Evolutionary conservation across 106 monocot genomes (phyloP).

Genomic region (Phalaenopsis aphrodite): DNA sequence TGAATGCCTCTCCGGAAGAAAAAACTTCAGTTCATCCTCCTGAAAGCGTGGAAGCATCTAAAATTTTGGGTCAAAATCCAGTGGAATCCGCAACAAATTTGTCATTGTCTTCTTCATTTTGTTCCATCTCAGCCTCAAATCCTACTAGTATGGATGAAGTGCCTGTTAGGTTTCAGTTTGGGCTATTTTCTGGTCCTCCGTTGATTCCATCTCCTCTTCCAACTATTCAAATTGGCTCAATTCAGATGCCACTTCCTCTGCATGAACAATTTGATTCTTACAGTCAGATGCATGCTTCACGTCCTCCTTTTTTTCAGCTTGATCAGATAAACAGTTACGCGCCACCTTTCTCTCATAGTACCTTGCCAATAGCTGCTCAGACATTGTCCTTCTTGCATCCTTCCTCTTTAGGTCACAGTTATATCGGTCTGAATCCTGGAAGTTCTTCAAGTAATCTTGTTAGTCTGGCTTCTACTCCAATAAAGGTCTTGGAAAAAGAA

Average conservation of each 20-base stretch:
- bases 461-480: constrained; percentile 19
- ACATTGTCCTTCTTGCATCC: constrained; percentile 46
- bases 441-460: constrained; percentile 20
- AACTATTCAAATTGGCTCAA: constrained; percentile 95
- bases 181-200: constrained; percentile 88
- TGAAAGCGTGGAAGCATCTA: constrained; percentile 7
- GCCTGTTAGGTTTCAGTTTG: constrained; percentile 76
- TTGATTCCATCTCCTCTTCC: constrained; percentile 92
- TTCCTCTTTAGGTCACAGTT: constrained; percentile 22
- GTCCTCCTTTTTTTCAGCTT: constrained; percentile 63
- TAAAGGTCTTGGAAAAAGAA: constrained; percentile 16
- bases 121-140: constrained; percentile 22
- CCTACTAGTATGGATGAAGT: constrained; percentile 37
- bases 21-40: constrained; percentile 15
- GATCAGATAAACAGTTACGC: constrained; percentile 52
- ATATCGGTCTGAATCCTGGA: constrained; percentile 29
- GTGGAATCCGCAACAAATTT: constrained; percentile 11
- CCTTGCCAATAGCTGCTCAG: constrained; percentile 45
- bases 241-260: constrained; percentile 93
- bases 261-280: constrained; percentile 51
- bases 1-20: constrained; percentile 8
- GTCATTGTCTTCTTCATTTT: constrained; percentile 14
- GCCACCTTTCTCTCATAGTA: constrained; percentile 47
- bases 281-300: constrained; percentile 54
- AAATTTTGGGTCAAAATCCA: constrained; percentile 10